Conservation (phyloP, 345 rosid genomes). For the Bruguiera sexangula region DNA sequence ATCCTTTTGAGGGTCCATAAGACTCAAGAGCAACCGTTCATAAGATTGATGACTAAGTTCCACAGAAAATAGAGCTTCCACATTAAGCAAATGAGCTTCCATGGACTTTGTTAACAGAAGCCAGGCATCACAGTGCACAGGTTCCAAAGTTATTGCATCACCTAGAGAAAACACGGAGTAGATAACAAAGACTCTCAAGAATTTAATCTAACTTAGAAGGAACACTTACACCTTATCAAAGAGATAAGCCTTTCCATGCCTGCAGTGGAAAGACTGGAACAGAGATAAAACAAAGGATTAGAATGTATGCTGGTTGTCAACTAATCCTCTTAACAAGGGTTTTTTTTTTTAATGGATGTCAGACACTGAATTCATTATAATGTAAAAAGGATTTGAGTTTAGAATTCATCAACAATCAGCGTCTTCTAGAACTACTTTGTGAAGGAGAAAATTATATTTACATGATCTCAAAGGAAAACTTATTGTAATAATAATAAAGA, state of each 20-base stretch:
- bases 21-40: too few relatives aligned
- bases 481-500: too few relatives aligned
- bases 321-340: background rate
- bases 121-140: too few relatives aligned
- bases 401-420: background rate
- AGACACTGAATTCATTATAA: background rate
- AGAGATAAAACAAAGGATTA: slow-evolving; percentile 20
- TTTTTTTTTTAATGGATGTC: background rate
- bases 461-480: background rate
- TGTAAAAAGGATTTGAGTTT: background rate
- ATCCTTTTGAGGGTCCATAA: too few relatives aligned
- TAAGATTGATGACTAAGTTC: too few relatives aligned
- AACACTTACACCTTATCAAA: slow-evolving; percentile 58
- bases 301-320: background rate
- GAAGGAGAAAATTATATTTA: background rate
- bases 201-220: background rate
- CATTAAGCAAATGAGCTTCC: background rate
- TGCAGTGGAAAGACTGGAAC: slow-evolving; percentile 70
- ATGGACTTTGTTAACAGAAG: background rate
- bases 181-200: background rate
- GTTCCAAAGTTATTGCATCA: background rate
- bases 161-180: background rate
- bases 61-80: background rate
- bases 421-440: background rate
- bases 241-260: slow-evolving; percentile 77